Base-by-base conservation (phyloP, 176 grass and related monocot species). In the Oryza officinalis region DNA sequence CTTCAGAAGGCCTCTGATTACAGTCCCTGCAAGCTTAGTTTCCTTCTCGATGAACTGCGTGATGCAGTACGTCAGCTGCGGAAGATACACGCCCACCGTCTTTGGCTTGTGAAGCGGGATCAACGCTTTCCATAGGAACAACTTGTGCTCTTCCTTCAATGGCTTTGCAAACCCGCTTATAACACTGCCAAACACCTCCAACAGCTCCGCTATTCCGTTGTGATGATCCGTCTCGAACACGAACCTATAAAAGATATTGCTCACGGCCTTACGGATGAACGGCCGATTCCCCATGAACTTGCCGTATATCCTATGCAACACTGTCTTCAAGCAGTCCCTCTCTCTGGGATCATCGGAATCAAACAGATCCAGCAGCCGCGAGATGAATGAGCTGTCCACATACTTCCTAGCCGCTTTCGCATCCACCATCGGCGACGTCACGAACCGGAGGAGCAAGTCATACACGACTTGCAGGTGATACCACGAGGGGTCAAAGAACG, bases 301-400 rank as follows among this genome's bases (percentile, higher is more conserved):
- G 3, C 92, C 94, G 35, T 92, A 92, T 83, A 97, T 92, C 72
- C 88, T 88, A 67, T 90, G 94, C 72, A 97, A 74, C 45, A 94
- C 76, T 13, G 92, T 94, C 82, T 94, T 97, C 86, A 94, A 79
- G 83, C 86, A 92, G 26, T 97, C 92, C 75, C 94, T 90, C 76
- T 98, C 96, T 78, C 96, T 95, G 13, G 96, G 96, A 17, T 98
- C 96, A 81, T 98, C 93, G 0, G 96, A 98, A 84, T 98, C 96
- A 67, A 98, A 98, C 32, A 98, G 87, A 65, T 98, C 87, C 7
- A 98, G 93, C 73, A 98, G 71, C 88, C 82, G 93, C 5, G 90
- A 88, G 45, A 98, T 60, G 61, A 98, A 98, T 1, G 84, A 69
- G 59, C 79, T 95, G 78, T 99, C 91, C 72, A 99, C 75, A 70